phyloP scores from a whole-genome alignment of 192 early-diverging fungal genomes.

The Umbelopsis ramanniana region DNA sequence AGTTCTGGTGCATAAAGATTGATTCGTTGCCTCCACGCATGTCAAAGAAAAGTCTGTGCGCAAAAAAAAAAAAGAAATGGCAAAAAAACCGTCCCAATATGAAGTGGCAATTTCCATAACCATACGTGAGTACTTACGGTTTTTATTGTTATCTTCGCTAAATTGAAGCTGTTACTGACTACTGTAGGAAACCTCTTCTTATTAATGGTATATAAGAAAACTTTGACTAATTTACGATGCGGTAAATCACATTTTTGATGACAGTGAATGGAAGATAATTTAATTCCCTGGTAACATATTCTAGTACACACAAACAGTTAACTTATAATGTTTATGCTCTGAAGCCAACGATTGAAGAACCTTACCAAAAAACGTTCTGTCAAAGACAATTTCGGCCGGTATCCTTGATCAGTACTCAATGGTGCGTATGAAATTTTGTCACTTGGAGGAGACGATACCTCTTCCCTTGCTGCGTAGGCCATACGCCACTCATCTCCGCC shows the following conservation, averaged over 20 bases:
- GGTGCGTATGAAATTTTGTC: background rate
- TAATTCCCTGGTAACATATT: conserved; percentile 6
- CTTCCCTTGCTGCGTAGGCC: background rate
- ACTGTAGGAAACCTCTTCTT: too few relatives aligned
- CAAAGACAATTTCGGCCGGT: background rate
- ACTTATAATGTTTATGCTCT: background rate
- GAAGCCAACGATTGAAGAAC: background rate
- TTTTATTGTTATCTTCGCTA: too few relatives aligned
- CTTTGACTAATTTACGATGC: background rate
- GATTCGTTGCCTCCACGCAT: background rate
- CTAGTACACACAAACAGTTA: background rate
- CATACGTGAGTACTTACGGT: too few relatives aligned
- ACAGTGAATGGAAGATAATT: too few relatives aligned
- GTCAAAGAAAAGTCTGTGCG: conserved; percentile 1
- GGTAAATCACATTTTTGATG: background rate
- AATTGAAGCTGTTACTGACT: too few relatives aligned
- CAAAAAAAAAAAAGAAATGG: background rate
- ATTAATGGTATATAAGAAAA: background rate
- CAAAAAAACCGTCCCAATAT: background rate
- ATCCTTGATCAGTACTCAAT: background rate
- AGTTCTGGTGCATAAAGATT: background rate
- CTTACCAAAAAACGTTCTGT: conserved; percentile 5
- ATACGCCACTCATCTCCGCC: background rate
- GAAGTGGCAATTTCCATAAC: background rate
- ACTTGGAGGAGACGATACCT: background rate